Evolutionary conservation across 164 flowering plant genomes (phyloP).

Genomic region (Liquidambar formosana): DNA sequence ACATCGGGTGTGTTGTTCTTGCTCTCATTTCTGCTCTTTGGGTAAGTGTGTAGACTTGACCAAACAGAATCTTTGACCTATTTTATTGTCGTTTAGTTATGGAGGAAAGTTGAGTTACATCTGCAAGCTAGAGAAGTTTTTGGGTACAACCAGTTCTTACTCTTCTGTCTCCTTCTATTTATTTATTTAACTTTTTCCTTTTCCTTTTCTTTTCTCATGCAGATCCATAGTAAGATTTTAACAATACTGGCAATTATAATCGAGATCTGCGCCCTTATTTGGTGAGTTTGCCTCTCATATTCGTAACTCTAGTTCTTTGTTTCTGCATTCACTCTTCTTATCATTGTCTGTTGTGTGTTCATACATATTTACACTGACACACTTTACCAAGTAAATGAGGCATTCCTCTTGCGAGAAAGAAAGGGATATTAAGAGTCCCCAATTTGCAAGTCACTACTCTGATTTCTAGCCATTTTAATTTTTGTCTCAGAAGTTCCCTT

Average conservation of each 20-base stretch:
- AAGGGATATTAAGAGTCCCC: background rate
- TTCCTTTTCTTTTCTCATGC: slow-evolving; percentile 30
- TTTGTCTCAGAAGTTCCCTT: background rate
- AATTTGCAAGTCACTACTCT: background rate
- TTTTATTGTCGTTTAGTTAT: background rate
- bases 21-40: slow-evolving; percentile 80
- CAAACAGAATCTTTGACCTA: background rate
- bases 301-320: background rate
- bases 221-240: slow-evolving; percentile 86
- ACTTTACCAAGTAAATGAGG: background rate
- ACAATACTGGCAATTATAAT: slow-evolving; percentile 73
- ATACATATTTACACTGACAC: background rate
- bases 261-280: slow-evolving; percentile 88
- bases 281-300: slow-evolving; percentile 49
- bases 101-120: background rate
- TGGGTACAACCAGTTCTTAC: background rate
- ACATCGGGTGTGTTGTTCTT: slow-evolving; percentile 64
- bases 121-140: background rate
- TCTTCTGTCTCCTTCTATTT: background rate
- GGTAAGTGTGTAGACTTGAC: slow-evolving; percentile 45
- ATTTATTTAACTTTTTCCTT: background rate
- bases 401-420: background rate
- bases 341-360: background rate
- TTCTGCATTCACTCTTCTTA: background rate
- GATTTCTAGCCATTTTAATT: background rate